These are phyloP conservation scores for Lasiodiplodia citricola DNA, from an alignment of 2,329 filamentous ascomycete genomes.

Conservation along the genomic window DNA sequence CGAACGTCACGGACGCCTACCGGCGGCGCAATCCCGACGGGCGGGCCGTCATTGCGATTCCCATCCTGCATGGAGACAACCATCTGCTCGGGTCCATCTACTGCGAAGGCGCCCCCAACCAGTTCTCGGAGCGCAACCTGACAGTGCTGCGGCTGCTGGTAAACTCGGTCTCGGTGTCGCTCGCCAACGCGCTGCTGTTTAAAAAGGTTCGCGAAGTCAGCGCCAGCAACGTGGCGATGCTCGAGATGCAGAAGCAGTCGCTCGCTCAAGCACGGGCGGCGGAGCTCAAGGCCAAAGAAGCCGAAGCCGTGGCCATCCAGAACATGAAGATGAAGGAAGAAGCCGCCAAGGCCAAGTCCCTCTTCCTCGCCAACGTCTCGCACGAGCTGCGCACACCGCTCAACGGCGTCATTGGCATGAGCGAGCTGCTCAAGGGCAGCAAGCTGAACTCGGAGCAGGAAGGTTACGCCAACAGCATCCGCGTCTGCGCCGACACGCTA, in stretches of 20 bases:
- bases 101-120: constrained; percentile 74
- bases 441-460: constrained; percentile 63
- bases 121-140: constrained; percentile 72
- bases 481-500: constrained; percentile 65
- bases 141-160: constrained; percentile 69
- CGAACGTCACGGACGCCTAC: constrained; percentile 74
- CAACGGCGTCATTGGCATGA: constrained; percentile 63
- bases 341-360: constrained; percentile 80
- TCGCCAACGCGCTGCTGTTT: constrained; percentile 69
- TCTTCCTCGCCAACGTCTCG: constrained; percentile 67
- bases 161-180: constrained; percentile 73
- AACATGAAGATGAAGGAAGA: constrained; percentile 84
- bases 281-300: constrained; percentile 76
- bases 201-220: constrained; percentile 76
- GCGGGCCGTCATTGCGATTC: constrained; percentile 79
- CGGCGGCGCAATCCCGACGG: constrained; percentile 70
- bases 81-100: constrained; percentile 76
- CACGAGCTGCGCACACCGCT: constrained; percentile 64
- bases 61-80: constrained; percentile 74
- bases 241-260: constrained; percentile 75
- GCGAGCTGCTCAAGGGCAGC: constrained; percentile 65
- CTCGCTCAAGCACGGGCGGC: constrained; percentile 73
- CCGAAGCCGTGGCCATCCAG: constrained; percentile 75
- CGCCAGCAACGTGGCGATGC: constrained; percentile 78
- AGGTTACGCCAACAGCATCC: constrained; percentile 67